phyloP scores from a whole-genome alignment of 495 filamentous ascomycete genomes.

The Copromyces sp. region DNA sequence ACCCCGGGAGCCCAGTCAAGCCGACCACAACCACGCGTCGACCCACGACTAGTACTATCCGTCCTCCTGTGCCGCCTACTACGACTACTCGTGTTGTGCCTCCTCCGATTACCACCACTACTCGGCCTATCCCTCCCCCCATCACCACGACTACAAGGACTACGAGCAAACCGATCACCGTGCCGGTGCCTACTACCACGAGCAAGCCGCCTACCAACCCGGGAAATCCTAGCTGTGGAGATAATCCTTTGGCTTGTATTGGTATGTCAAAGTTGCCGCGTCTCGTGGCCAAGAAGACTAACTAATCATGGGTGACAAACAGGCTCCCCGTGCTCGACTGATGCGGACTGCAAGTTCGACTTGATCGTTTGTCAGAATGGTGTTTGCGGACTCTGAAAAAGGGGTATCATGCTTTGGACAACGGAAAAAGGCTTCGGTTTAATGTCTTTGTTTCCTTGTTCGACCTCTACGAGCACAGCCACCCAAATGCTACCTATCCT shows the following conservation, averaged over 20 bases:
- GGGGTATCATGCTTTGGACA: not conserved
- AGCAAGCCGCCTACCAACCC: not conserved
- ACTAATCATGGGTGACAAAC: not conserved
- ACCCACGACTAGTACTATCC: constrained; percentile 2
- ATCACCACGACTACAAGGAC: not conserved
- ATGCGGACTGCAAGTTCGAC: constrained; percentile 15
- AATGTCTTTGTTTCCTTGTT: no score
- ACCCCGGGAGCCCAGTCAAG: not conserved
- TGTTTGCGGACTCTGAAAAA: constrained; percentile 14
- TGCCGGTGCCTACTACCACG: constrained; percentile 1
- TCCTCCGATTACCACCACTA: not conserved
- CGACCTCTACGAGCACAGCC: no score
- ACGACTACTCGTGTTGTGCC: not conserved
- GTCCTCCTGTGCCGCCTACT: not conserved
- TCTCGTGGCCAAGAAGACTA: not conserved
- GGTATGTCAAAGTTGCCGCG: constrained; percentile 7
- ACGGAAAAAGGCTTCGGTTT: no score
- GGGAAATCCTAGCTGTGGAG: constrained; percentile 3
- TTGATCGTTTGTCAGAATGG: constrained; percentile 19
- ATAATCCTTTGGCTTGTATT: constrained; percentile 15
- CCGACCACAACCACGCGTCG: not conserved
- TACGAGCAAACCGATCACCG: not conserved
- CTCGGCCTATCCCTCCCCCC: no score
- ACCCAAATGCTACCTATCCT: no score
- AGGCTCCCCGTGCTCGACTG: constrained; percentile 12